Percentiles rank a stretch among this genome's conserved stretches.
Evolutionary conservation across 2,329 filamentous ascomycete genomes (phyloP).

Genomic region (Cercospora citrullina): DNA sequence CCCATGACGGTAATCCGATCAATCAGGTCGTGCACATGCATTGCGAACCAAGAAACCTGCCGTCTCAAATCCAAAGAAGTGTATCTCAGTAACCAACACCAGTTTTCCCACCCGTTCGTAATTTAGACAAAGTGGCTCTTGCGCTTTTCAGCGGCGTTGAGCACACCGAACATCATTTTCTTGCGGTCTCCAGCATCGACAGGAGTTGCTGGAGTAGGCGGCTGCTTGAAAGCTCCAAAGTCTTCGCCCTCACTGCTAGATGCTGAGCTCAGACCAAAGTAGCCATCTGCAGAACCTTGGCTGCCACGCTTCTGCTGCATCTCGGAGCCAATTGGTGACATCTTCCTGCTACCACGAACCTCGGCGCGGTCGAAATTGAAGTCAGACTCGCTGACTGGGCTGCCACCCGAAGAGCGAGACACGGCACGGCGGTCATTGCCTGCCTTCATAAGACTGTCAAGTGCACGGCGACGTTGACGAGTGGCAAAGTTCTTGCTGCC

Average conservation of each 20-base stretch:
- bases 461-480: slow-evolving; percentile 85
- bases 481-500: slow-evolving; percentile 96
- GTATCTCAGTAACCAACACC: neutral
- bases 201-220: slow-evolving; percentile 57
- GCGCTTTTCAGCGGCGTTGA: slow-evolving; percentile 86
- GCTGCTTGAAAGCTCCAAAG: slow-evolving; percentile 38
- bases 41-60: neutral
- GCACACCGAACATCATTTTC: slow-evolving; percentile 81
- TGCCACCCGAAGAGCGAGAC: slow-evolving; percentile 64
- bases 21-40: slow-evolving; percentile 1
- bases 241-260: slow-evolving; percentile 63
- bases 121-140: slow-evolving; percentile 65
- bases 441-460: slow-evolving; percentile 87
- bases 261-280: slow-evolving; percentile 62
- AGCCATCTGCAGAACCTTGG: slow-evolving; percentile 39
- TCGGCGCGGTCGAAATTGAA: slow-evolving; percentile 65
- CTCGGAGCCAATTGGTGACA: slow-evolving; percentile 43
- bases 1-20: slow-evolving; percentile 1
- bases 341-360: slow-evolving; percentile 50
- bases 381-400: slow-evolving; percentile 79
- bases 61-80: slow-evolving; percentile 2
- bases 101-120: neutral
- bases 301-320: slow-evolving; percentile 42
- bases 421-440: slow-evolving; percentile 77
- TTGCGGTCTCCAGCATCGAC: slow-evolving; percentile 73